phyloP scores from a whole-genome alignment of 805 yeast genomes.

The Kregervanrija delftensis region DNA sequence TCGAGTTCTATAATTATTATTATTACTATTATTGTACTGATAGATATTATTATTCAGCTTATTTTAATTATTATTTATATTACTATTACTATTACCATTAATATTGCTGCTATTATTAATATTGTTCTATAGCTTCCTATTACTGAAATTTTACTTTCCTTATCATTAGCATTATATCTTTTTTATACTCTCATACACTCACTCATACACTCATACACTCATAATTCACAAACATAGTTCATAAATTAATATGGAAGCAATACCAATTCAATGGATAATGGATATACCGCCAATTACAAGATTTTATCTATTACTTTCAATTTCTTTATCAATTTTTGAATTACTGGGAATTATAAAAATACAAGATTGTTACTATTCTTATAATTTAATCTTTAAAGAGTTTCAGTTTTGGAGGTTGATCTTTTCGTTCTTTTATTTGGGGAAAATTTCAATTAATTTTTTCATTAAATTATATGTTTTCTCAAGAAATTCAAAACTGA shows the following conservation, averaged over 20 bases:
- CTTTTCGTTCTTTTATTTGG: conserved; percentile 33
- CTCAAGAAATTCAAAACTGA: conserved; percentile 31
- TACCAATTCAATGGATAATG: conserved; percentile 34
- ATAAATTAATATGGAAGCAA: conserved; percentile 24
- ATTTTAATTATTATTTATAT: no score
- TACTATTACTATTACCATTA: no score
- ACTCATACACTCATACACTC: neutral
- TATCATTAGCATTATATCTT: no score
- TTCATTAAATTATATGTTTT: conserved; percentile 29
- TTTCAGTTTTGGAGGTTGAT: conserved; percentile 32
- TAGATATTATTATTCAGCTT: no score
- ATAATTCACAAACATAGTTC: no score
- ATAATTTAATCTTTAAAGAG: conserved; percentile 32
- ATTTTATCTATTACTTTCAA: conserved; percentile 27
- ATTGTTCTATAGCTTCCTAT: no score
- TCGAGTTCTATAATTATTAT: no score
- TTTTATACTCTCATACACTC: neutral
- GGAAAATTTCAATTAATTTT: conserved; percentile 32
- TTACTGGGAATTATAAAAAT: conserved; percentile 27
- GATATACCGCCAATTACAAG: conserved; percentile 43
- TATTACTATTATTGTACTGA: no score
- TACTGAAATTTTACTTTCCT: no score
- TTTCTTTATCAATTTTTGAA: conserved; percentile 28
- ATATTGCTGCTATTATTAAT: no score
- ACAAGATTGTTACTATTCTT: conserved; percentile 28